Percentiles rank a stretch among this genome's conserved stretches.
These are phyloP conservation scores for Boletus calvinii DNA, from an alignment of 1,284 basidiomycete species.

Conservation along the genomic window DNA sequence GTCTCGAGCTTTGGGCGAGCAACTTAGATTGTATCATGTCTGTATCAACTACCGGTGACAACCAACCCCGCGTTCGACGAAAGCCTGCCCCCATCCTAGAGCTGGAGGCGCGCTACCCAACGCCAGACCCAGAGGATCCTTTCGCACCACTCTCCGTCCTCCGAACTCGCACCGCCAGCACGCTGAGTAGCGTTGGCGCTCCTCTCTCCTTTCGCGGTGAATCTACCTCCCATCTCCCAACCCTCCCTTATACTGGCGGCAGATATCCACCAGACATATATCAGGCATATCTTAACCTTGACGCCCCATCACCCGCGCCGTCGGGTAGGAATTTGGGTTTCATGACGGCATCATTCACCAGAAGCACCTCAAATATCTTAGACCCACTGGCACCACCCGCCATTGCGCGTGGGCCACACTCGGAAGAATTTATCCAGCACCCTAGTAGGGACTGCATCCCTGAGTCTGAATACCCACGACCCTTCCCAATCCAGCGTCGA, in stretches of 20 bases:
- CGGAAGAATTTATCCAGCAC: slow-evolving; percentile 14
- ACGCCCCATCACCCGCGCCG: slow-evolving; percentile 16
- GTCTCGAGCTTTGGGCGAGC: slow-evolving; percentile 14
- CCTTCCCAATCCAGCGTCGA: slow-evolving; percentile 29
- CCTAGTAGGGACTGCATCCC: slow-evolving; percentile 7
- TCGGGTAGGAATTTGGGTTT: slow-evolving; percentile 5
- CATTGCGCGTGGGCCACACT: slow-evolving; percentile 1
- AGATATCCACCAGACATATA: slow-evolving; percentile 35
- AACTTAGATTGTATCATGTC: slow-evolving; percentile 31
- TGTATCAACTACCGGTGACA: slow-evolving; percentile 22
- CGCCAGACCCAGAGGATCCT: slow-evolving; percentile 34
- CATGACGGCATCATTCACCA: slow-evolving; percentile 24
- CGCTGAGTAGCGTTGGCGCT: slow-evolving; percentile 29
- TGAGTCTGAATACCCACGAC: slow-evolving; percentile 11
- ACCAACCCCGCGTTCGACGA: slow-evolving; percentile 31
- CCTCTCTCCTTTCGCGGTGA: slow-evolving; percentile 34
- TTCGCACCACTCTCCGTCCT: slow-evolving; percentile 35
- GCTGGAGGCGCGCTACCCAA: slow-evolving; percentile 32
- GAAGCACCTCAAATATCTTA: slow-evolving; percentile 25
- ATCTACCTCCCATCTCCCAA: slow-evolving; percentile 34
- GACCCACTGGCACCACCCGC: slow-evolving; percentile 9
- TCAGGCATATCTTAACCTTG: slow-evolving; percentile 24
- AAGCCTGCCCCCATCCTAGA: slow-evolving; percentile 36
- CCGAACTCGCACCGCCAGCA: slow-evolving; percentile 35
- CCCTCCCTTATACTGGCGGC: slow-evolving; percentile 32